These are phyloP conservation scores for Kentomonas sorsogonicus DNA, from an alignment of 208 protist genomes.

Conservation along the genomic window DNA sequence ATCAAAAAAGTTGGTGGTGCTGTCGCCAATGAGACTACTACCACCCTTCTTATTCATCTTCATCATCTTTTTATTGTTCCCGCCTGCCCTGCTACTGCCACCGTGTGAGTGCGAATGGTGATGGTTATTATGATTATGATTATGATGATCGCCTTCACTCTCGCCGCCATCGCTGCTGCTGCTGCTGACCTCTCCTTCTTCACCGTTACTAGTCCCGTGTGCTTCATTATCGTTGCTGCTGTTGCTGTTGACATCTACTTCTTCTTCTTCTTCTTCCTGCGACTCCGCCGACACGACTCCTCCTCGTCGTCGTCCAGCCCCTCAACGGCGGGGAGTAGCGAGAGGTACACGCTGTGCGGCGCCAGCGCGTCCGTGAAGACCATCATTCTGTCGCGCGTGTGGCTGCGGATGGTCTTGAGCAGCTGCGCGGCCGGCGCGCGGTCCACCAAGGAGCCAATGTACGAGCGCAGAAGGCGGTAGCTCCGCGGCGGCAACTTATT, in stretches of 20 bases:
- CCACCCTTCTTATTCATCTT: slow-evolving; percentile 5
- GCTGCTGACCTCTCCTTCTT: no score
- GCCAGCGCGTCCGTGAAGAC: not conserved
- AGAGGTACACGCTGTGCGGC: not conserved
- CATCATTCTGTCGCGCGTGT: not conserved
- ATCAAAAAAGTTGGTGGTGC: slow-evolving; percentile 2
- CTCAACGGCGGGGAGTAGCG: not conserved
- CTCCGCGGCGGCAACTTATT: no score
- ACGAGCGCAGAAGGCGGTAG: no score
- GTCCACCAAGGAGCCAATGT: not conserved
- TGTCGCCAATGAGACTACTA: no score
- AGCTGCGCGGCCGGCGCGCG: not conserved
- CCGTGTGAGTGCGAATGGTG: not conserved
- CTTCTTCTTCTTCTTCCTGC: no score
- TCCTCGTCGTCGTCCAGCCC: not conserved
- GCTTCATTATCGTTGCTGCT: no score
- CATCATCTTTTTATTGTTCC: not conserved
- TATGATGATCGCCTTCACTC: no score
- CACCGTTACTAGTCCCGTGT: no score
- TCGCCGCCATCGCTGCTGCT: no score
- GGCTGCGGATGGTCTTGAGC: not conserved
- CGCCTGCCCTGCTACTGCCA: not conserved
- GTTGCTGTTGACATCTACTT: no score
- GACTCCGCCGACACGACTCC: no score
- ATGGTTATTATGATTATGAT: slow-evolving; percentile 4